These are phyloP conservation scores for Boletus pseudopeckii DNA, from an alignment of 768 basidiomycete species.

Conservation along the genomic window DNA sequence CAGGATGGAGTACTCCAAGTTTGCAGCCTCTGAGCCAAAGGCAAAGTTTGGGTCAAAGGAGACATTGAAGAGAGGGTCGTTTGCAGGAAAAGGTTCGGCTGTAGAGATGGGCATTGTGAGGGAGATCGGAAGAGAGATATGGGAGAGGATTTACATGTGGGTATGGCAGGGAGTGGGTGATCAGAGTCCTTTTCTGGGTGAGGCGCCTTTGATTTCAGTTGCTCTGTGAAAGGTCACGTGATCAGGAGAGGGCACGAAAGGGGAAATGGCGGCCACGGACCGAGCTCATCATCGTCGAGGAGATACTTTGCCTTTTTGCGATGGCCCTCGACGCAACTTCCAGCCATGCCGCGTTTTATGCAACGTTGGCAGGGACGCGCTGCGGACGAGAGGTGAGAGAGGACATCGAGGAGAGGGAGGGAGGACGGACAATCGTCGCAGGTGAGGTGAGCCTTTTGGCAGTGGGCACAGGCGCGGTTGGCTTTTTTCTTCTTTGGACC, in stretches of 20 bases:
- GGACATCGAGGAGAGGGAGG: neutral
- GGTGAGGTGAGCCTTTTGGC: conserved; percentile 97
- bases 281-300: conserved; percentile 88
- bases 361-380: conserved; percentile 96
- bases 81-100: conserved; percentile 52
- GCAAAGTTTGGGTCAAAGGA: conserved; percentile 58
- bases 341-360: conserved; percentile 86
- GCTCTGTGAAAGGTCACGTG: conserved; percentile 36
- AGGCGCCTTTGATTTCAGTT: conserved; percentile 34
- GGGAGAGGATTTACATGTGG: conserved; percentile 30
- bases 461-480: conserved; percentile 89
- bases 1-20: conserved; percentile 92
- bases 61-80: conserved; percentile 58
- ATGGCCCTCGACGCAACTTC: conserved; percentile 88
- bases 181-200: conserved; percentile 30
- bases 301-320: conserved; percentile 99
- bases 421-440: conserved; percentile 87
- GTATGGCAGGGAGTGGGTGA: conserved; percentile 24
- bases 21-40: conserved; percentile 88
- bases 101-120: conserved; percentile 8
- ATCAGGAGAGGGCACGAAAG: conserved; percentile 14
- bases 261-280: conserved; percentile 38
- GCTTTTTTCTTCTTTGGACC: conserved; percentile 95
- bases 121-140: neutral
- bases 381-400: conserved; percentile 34